Evolutionary conservation across 2,329 filamentous ascomycete species (phyloP), one percentile per base, ranked within the genome.

Genomic region (Chaetomiaceae sp.): DNA sequence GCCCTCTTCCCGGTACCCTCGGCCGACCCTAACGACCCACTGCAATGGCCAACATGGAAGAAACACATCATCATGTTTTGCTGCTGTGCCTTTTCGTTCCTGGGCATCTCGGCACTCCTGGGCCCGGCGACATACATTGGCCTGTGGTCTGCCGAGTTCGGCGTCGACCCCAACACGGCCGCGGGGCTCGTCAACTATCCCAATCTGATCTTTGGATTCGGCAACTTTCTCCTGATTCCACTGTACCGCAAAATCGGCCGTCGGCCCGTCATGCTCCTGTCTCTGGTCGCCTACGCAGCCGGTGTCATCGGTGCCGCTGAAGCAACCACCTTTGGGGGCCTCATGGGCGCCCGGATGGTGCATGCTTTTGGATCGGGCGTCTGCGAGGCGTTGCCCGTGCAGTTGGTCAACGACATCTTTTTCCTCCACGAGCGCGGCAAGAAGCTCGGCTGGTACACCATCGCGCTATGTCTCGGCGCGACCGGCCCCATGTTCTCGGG

Each of bases 161-260:
- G 65, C 3, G 73, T 84, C 41, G 71, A 73, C 3, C 70, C 74
- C 2, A 75, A 73, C 6, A 72, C 67, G 9, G 79, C 81, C 0
- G 81, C 79, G 0, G 75, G 76, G 7, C 65, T 84, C 30, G 73
- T 84, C 51, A 81, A 78, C 10, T 84, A 84, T 61, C 75, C 80
- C 0, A 84, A 83, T 62, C 69, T 84, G 18, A 75, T 77, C 4
- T 84, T 80, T 65, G 81, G 81, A 0, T 80, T 82, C 54, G 77
- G 76, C 66, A 66, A 54, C 0, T 67, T 84, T 18, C 34, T 84
- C 3, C 70, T 83, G 2, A 78, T 84, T 0, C 80, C 80, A 0
- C 63, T 78, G 32, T 84, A 84, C 60, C 70, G 81, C 54, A 73
- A 73, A 52, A 69, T 73, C 30, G 72, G 73, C n/a, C 66, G 73